Percentiles rank a stretch among this genome's conserved stretches.
These are phyloP conservation scores for Globisporangium parvum DNA, from an alignment of 352 stramenopile genomes.

Conservation along the genomic window DNA sequence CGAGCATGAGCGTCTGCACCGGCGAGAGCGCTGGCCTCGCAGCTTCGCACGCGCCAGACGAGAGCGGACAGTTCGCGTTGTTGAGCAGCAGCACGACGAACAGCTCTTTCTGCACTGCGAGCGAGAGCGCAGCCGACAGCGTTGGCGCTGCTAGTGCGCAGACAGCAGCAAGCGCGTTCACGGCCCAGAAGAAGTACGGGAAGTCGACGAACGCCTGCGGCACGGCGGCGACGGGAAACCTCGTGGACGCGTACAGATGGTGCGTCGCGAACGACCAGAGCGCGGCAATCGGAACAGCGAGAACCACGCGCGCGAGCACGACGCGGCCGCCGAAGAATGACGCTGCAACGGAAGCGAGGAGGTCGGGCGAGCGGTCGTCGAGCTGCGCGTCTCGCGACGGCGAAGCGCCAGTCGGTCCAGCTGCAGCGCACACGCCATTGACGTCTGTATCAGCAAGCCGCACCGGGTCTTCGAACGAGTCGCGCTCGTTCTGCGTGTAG, in stretches of 20 bases:
- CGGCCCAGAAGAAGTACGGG: constrained; percentile 33
- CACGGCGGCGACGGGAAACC: constrained; percentile 26
- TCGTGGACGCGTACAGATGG: constrained; percentile 14
- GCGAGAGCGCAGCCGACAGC: constrained; percentile 20
- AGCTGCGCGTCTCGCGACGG: constrained; percentile 22
- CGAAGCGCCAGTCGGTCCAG: constrained; percentile 8
- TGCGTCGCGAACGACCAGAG: constrained; percentile 28
- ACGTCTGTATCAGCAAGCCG: constrained; percentile 13
- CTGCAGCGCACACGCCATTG: not conserved
- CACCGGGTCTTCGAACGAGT: constrained; percentile 28
- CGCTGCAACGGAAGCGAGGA: constrained; percentile 20
- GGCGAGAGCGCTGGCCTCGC: constrained; percentile 21
- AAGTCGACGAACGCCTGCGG: constrained; percentile 20
- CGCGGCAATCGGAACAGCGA: constrained; percentile 19
- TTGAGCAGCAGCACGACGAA: constrained; percentile 40
- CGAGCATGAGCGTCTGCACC: constrained; percentile 28
- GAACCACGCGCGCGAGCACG: constrained; percentile 14
- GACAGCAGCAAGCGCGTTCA: constrained; percentile 26
- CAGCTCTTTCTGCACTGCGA: constrained; percentile 30
- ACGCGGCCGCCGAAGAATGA: constrained; percentile 22
- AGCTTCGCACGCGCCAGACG: constrained; percentile 10
- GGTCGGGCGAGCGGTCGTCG: constrained; percentile 17
- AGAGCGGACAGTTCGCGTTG: constrained; percentile 27
- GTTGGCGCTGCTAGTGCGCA: constrained; percentile 29
- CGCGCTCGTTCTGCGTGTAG: constrained; percentile 23